These are phyloP conservation scores for Pyrenochaeta sp. DNA, from an alignment of 2,329 filamentous ascomycete genomes.

Conservation along the genomic window DNA sequence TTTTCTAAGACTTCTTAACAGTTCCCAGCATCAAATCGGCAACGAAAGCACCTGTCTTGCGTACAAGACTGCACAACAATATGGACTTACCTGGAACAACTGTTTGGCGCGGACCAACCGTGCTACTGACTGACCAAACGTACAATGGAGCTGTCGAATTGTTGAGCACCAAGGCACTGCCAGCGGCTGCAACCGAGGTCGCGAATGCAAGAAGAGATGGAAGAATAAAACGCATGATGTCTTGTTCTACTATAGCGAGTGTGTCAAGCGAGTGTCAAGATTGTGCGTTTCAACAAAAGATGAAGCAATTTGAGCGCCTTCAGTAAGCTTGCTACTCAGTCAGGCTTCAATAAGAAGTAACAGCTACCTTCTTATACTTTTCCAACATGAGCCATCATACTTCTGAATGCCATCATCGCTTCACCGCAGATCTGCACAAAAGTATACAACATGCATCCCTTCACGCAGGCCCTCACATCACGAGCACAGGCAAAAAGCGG, in stretches of 20 bases:
- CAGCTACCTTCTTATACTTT: constrained; percentile 1
- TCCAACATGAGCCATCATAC: neutral
- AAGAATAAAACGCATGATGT: constrained; percentile 25
- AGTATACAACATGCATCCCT: neutral
- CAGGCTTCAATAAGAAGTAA: neutral
- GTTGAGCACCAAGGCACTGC: constrained; percentile 36
- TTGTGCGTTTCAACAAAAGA: neutral
- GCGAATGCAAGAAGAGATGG: constrained; percentile 19
- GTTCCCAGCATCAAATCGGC: neutral
- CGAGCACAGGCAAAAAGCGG: neutral
- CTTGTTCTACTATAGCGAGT: neutral
- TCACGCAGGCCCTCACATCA: neutral
- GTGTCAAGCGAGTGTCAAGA: neutral
- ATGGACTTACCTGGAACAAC: constrained; percentile 23
- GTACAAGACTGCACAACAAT: too few relatives aligned
- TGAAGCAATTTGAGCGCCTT: neutral
- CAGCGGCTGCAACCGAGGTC: constrained; percentile 27
- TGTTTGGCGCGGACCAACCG: constrained; percentile 20
- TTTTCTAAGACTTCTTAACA: neutral
- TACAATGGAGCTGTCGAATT: constrained; percentile 29
- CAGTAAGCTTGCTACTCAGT: neutral
- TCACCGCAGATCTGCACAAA: neutral
- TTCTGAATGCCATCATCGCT: neutral
- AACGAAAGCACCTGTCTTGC: neutral
- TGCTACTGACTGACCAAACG: constrained; percentile 33